Evolutionary conservation across 2,329 filamentous ascomycete genomes (phyloP), one percentile per base, ranked within the genome.

Genomic region (Pleurostoma richardsiae): DNA sequence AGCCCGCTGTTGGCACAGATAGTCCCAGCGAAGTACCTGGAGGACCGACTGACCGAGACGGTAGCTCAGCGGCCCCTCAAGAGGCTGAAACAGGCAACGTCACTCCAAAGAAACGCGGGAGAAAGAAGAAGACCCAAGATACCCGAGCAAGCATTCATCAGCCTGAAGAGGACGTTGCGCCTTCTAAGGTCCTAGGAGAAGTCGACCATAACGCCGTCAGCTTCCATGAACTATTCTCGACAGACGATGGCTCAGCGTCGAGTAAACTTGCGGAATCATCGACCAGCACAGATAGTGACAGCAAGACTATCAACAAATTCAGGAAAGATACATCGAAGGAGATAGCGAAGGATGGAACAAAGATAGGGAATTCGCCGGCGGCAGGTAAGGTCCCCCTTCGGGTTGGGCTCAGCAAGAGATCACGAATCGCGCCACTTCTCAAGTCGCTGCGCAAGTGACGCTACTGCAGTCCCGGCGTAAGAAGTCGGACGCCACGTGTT

Each of bases 331-430:
- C 36, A n/a, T 40, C 27, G 27, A 52, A 52, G 41, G 48, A 54
- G 11, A 46, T 36, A 5, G 38, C 48, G 29, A 27, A 42, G 45
- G 11, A 30, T 41, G 39, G 48, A 31, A 39, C 47, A 30, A 42
- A 40, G 42, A 39, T 44, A 19, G 19, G 19, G 19, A 19, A 19
- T 19, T 19, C 19, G 19, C 19, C 19, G 19, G 19, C 19, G 19
- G 19, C 47, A 5, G 52, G 56, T 10, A 74, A 71, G 50, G 72
- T 72, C 11, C 52, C 68, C 11, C 76, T 73, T 51, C 67, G 76
- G 11, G 74, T 79, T 45, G 76, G 76, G 3, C 58, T 79, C 52
- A 79, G 75, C 62, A 77, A 69, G 58, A 66, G 60, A 54, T 68
- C 68, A 19, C 66, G 71, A 48, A 77, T 79, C 49, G 72, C 75